Evolutionary conservation across 139 green algal genomes (phyloP), one percentile per base, ranked within the genome.

Genomic region (Helicosporidium sp.): DNA sequence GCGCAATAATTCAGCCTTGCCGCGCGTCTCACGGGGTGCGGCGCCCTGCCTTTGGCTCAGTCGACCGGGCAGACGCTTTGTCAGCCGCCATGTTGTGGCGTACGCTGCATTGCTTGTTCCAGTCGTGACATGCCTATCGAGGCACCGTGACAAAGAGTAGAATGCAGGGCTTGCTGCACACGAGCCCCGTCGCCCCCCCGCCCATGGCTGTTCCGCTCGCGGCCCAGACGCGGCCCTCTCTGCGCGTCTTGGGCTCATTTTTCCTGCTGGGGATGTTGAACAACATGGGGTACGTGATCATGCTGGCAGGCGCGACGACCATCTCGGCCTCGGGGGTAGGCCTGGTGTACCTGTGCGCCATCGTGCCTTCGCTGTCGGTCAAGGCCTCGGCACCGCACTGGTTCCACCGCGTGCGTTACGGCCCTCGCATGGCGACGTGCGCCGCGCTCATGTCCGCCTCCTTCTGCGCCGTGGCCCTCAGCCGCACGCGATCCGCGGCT

Each of bases 211-310:
- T n/a, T n/a, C n/a, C n/a, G n/a, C n/a, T n/a, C n/a, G n/a, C n/a
- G n/a, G n/a, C n/a, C n/a, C n/a, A n/a, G n/a, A n/a, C n/a, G n/a
- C n/a, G n/a, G n/a, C n/a, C n/a, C n/a, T n/a, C n/a, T n/a, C n/a
- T n/a, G 7, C 43, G 49, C 18, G 49, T 43, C 43, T n/a, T 61
- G 24, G 44, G 28, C 0, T 44, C 51, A 23, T 75, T 69, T 33
- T 74, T 60, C 58, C 24, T 68, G 17, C 43, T 76, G 23, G 68
- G 68, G 17, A 36, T 74, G 2, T 34, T 75, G 19, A 76, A 76
- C 48, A 76, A 76, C 48, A 20, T 49, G 31, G 64, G 53, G 4
- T 81, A 81, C 22, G 66, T 80, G 3, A 72, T 80, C 37, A 77
- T 77, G 73, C 57, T 81, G 16, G 73, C 73, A 34, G 51, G 67